phyloP scores from a whole-genome alignment of 768 basidiomycete genomes.

The Boletus speciosus region DNA sequence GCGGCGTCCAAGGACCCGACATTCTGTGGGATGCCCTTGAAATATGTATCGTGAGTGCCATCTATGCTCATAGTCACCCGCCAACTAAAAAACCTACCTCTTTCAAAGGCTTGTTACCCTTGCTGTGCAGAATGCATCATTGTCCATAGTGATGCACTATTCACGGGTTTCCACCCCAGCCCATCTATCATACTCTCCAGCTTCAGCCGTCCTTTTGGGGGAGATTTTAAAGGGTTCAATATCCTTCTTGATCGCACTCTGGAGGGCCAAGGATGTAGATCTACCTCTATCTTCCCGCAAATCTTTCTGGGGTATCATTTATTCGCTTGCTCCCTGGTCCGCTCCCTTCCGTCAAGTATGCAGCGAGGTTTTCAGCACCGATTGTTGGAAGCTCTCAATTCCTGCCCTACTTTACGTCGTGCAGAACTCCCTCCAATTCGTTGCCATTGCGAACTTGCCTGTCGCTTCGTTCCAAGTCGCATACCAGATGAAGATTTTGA shows the following conservation, averaged over 20 bases:
- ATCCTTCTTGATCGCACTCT: constrained; percentile 83
- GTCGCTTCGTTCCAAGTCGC: constrained; percentile 98
- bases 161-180: constrained; percentile 86
- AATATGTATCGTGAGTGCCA: constrained; percentile 72
- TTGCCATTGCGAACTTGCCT: constrained; percentile 91
- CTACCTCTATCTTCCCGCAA: constrained; percentile 40
- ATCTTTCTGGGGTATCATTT: constrained; percentile 36
- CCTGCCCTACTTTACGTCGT: constrained; percentile 93
- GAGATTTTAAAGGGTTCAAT: constrained; percentile 93
- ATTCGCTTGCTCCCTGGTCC: constrained; percentile 44
- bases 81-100: constrained; percentile 5
- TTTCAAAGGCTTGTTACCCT: constrained; percentile 67
- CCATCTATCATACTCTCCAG: constrained; percentile 83
- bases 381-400: constrained; percentile 98
- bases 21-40: constrained; percentile 68
- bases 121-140: constrained; percentile 90
- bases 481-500: constrained; percentile 98
- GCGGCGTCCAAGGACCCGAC: constrained; percentile 38
- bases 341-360: constrained; percentile 54
- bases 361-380: constrained; percentile 76
- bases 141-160: constrained; percentile 98
- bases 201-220: constrained; percentile 90
- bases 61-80: background rate
- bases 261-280: constrained; percentile 45
- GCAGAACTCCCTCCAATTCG: constrained; percentile 97